phyloP scores from a whole-genome alignment of 495 filamentous ascomycete species.

The Neurospora africana region DNA sequence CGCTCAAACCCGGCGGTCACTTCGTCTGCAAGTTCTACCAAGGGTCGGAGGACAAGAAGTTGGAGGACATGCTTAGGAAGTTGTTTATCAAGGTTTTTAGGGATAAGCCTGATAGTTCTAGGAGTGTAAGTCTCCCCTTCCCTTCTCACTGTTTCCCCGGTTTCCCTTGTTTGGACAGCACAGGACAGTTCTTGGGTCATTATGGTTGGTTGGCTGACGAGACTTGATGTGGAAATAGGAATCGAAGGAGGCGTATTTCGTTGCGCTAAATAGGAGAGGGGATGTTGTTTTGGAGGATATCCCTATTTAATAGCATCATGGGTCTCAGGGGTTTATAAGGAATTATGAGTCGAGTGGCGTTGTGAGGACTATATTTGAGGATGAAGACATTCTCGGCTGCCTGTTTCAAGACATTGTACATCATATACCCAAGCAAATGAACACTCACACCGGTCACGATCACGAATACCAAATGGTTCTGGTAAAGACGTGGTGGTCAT shows the following conservation, averaged over 20 bases:
- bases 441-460: not conserved
- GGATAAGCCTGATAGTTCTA: constrained; percentile 83
- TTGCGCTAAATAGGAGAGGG: constrained; percentile 54
- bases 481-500: not conserved
- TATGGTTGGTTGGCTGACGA: not conserved
- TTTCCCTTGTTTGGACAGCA: not conserved
- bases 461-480: not conserved
- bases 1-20: constrained; percentile 68
- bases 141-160: not conserved
- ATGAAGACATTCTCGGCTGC: no score
- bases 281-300: constrained; percentile 25
- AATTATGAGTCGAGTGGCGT: no score
- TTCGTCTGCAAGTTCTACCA: constrained; percentile 98
- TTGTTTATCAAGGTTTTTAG: constrained; percentile 70
- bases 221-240: constrained; percentile 44
- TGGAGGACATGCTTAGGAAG: constrained; percentile 60
- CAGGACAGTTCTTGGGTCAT: not conserved
- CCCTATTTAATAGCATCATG: no score
- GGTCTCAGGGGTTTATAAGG: no score
- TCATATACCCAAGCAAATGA: not conserved
- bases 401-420: no score
- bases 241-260: constrained; percentile 81
- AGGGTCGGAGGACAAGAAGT: constrained; percentile 66
- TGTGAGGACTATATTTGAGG: no score
- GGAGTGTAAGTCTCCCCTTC: constrained; percentile 51